phyloP scores from a whole-genome alignment of 306 rosid species.

The Sindora glabra region DNA sequence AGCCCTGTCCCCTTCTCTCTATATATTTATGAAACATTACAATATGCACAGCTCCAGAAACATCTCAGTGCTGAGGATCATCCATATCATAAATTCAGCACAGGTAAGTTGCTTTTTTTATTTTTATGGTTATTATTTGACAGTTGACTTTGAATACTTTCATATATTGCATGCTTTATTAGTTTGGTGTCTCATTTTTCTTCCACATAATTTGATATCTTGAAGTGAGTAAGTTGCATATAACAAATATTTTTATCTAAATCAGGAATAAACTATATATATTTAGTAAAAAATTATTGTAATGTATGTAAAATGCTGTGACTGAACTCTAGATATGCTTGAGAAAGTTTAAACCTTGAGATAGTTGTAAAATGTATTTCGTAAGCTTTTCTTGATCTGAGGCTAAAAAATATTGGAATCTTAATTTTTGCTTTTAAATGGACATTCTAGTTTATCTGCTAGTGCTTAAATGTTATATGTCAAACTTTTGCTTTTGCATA shows the following conservation, averaged over 20 bases:
- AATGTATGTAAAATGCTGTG: not conserved
- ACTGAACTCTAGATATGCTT: not conserved
- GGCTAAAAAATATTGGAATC: not conserved
- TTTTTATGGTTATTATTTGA: too few species aligned
- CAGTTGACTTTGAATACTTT: not conserved
- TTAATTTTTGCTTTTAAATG: not conserved
- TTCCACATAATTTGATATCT: not conserved
- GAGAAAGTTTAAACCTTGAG: not conserved
- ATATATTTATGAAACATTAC: conserved; percentile 21
- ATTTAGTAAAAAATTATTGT: not conserved
- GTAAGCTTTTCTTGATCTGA: too few species aligned
- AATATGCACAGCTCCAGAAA: conserved; percentile 69
- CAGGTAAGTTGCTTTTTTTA: too few species aligned
- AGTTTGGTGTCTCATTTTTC: not conserved
- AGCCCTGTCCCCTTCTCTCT: conserved; percentile 5
- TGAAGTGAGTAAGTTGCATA: not conserved
- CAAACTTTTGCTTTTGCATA: conserved; percentile 10
- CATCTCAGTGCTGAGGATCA: conserved; percentile 73
- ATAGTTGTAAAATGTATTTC: not conserved
- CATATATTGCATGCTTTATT: not conserved
- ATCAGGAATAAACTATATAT: not conserved
- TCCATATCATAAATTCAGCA: conserved; percentile 86
- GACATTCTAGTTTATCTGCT: not conserved
- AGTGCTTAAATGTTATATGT: not conserved
- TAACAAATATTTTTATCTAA: not conserved